phyloP scores from a whole-genome alignment of 495 filamentous ascomycete genomes.

The Lepidopterella palustris region DNA sequence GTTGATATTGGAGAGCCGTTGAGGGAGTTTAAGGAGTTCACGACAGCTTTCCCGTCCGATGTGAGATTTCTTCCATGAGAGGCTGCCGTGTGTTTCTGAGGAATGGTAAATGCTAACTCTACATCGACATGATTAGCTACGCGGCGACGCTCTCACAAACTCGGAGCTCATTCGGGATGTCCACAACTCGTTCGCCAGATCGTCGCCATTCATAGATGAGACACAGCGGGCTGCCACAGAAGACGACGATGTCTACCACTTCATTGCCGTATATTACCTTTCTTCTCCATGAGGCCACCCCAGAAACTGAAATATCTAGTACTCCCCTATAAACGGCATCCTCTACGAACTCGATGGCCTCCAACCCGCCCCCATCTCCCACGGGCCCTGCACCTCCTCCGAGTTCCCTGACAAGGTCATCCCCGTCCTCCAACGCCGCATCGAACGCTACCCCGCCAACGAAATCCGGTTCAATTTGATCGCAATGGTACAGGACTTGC shows the following conservation, averaged over 20 bases:
- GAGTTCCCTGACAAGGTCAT: constrained; percentile 79
- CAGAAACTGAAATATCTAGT: constrained; percentile 36
- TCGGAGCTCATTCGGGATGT: constrained; percentile 79
- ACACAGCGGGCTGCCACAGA: constrained; percentile 54
- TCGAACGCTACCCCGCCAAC: constrained; percentile 73
- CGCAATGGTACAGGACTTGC: constrained; percentile 79
- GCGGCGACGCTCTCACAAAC: constrained; percentile 62
- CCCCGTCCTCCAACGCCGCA: constrained; percentile 74
- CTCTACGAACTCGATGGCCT: constrained; percentile 95
- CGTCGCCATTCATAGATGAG: constrained; percentile 88
- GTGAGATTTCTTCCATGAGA: constrained; percentile 29
- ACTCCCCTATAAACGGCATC: constrained; percentile 67
- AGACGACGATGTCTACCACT: constrained; percentile 88
- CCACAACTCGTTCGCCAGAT: constrained; percentile 88
- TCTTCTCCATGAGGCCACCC: neutral
- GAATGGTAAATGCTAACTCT: neutral
- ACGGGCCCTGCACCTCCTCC: constrained; percentile 62
- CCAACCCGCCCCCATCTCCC: constrained; percentile 83
- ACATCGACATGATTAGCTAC: constrained; percentile 34
- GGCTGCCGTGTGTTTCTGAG: neutral
- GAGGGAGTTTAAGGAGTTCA: constrained; percentile 83
- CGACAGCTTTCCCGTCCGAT: constrained; percentile 76
- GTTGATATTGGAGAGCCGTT: constrained; percentile 58
- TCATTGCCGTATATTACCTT: constrained; percentile 56
- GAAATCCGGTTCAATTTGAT: constrained; percentile 96